Percentiles rank a stretch among this genome's conserved stretches.
Evolutionary conservation across 179 eudicot genomes (phyloP).

Genomic region (Corrigiola litoralis): DNA sequence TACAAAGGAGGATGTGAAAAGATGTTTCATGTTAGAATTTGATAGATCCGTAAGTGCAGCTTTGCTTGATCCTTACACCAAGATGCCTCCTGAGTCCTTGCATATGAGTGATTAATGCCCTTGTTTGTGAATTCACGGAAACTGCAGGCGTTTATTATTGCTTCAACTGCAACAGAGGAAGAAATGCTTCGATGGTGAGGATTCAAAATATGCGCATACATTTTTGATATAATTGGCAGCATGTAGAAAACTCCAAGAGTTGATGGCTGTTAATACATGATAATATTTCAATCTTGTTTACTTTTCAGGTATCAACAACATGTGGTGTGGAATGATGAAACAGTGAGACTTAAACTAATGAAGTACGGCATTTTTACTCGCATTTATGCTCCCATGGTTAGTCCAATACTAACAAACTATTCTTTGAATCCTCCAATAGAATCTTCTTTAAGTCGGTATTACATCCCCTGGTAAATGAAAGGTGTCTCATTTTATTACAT

Average conservation of each 20-base stretch:
- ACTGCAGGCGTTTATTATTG: constrained; percentile 84
- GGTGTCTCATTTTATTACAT: background rate
- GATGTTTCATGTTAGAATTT: constrained; percentile 89
- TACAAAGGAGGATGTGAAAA: constrained; percentile 68
- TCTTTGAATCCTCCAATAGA: no score
- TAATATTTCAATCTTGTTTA: background rate
- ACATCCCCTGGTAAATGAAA: background rate
- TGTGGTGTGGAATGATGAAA: constrained; percentile 62
- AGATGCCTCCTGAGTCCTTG: background rate
- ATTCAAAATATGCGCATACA: background rate
- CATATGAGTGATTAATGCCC: background rate
- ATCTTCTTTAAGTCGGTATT: background rate
- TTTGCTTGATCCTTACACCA: background rate
- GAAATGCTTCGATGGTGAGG: constrained; percentile 81
- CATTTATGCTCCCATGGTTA: constrained; percentile 76
- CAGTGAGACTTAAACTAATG: constrained; percentile 38
- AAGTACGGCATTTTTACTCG: constrained; percentile 56
- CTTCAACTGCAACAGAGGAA: constrained; percentile 73
- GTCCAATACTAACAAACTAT: background rate
- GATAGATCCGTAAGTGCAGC: constrained; percentile 69
- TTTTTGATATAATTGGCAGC: background rate
- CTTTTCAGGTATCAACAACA: constrained; percentile 60
- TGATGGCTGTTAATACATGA: background rate
- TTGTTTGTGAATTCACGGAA: background rate
- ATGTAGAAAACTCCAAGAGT: background rate